Evolutionary conservation across 2,329 filamentous ascomycete species (phyloP).

Genomic region (Elsinoe arachidis): DNA sequence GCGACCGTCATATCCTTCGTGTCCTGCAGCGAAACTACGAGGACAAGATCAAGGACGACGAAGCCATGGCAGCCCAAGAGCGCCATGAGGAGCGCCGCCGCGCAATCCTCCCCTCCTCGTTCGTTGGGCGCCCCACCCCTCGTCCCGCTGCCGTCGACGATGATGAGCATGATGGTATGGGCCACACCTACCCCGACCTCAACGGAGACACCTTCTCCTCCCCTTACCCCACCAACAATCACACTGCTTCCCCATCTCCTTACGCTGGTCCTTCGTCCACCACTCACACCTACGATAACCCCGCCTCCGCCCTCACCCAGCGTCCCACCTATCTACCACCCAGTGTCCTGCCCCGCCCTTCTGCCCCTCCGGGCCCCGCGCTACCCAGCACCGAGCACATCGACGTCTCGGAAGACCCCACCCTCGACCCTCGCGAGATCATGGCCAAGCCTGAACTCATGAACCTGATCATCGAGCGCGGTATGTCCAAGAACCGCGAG

Average conservation of each 20-base stretch:
- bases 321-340: background rate
- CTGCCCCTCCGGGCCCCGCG: background rate
- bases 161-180: slow-evolving; percentile 9
- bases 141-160: background rate
- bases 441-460: slow-evolving; percentile 16
- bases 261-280: background rate
- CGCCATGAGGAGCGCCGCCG: slow-evolving; percentile 11
- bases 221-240: slow-evolving; percentile 1
- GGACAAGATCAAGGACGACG: slow-evolving; percentile 16
- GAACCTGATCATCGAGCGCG: slow-evolving; percentile 13
- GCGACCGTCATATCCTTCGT: background rate
- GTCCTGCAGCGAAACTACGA: slow-evolving; percentile 12
- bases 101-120: background rate
- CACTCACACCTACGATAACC: background rate
- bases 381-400: background rate
- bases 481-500: slow-evolving; percentile 17
- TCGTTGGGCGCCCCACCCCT: background rate
- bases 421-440: slow-evolving; percentile 14
- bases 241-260: background rate
- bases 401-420: slow-evolving; percentile 12
- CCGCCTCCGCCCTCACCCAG: background rate
- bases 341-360: background rate
- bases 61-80: slow-evolving; percentile 13
- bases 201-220: background rate
- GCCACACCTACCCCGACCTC: background rate